Base-by-base conservation (phyloP, 495 filamentous ascomycete genomes). In the Aspergillus saccharolyticus region DNA sequence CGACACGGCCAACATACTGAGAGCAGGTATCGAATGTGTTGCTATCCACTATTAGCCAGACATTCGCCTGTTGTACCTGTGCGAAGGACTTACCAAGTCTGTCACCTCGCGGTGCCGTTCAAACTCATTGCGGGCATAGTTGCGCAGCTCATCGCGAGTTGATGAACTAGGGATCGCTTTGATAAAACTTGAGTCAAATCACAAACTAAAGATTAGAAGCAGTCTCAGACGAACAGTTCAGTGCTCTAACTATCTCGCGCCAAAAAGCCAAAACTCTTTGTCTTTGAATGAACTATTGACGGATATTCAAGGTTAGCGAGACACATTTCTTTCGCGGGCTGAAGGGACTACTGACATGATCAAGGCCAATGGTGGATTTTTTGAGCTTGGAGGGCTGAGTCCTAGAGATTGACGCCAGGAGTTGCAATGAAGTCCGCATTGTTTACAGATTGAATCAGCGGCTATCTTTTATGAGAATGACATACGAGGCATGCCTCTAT, bases 41-140 rank as follows among this genome's bases (percentile, higher is more conserved):
- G 66, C 71, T 74, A 22, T 21, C 57, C 51, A 45, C 47, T 2
- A 43, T 28, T 57, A 45, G 73, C 45, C 69, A 65, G 45, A n/a
- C 42, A 55, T 24, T 33, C 50, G 24, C 39, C 3, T n/a, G n/a
- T 12, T 47, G 19, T 17, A 46, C 1, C 17, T 17, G 16, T 9
- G 54, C 19, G 4, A 12, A 49, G 47, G 44, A 71, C 83, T 19
- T 74, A 89, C 86, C 60, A 89, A 60, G 66, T 95, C 89, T 2
- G 82, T 85, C 20, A 93, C 85, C 30, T 76, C 60, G 19, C 80
- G 81, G 69, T 90, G 83, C 22, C 87, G 79, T 68, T 89, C 85
- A 66, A 94, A 92, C 61, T 94, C 90, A 45, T 78, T 73, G 14
- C 89, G 81, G 25, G 87, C 90, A 75, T 89, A 93, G 24, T 73